Evolutionary conservation across 2,329 filamentous ascomycete genomes (phyloP), one percentile per base, ranked within the genome.

Genomic region (Rhinocladiella mackenziei): DNA sequence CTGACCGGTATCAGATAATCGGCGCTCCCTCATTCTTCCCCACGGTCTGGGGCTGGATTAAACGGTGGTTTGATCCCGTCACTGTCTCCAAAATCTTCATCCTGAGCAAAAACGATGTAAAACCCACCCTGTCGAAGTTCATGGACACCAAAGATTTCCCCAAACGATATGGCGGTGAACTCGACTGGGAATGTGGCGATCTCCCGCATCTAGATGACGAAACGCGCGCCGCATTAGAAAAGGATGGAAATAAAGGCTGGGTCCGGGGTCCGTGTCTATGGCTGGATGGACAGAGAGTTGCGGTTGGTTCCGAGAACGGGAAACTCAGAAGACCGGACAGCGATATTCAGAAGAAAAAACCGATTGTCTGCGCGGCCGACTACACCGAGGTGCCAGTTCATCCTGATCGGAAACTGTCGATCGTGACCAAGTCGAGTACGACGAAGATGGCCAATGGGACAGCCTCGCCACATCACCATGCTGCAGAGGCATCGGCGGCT

Each of bases 71-170:
- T 60, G 85, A 89, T 68, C 89, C 89, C 5, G 88, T 89, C 51
- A 96, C 91, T 23, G 86, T 89, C 2, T 92, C 87, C 59, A 97
- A 97, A 71, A 96, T 97, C 64, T 95, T 94, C 65, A 92, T 97
- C 57, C 78, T 97, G 42, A 75, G 75, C 35, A 72, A 79, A 6
- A 62, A 77, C 43, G 87, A 94, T 65, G 83, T 94, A 40, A 77
- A 82, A 56, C 71, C 83, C 11, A 91, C 87, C 1, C 78, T 97
- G 18, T 77, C 82, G 53, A 73, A 79, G 42, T 96, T 91, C 67
- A 88, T 97, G 62, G 84, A 94, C 40, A 74, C 78, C 0, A 74
- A 78, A 40, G 86, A 91, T 65, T 89, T 97, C 51, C 91, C 91
- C 13, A 89, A 86, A 64, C 80, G 84, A 63, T 97, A 95, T 62